Evolutionary conservation across 495 filamentous ascomycete species (phyloP).

Genomic region (Podospora pseudocomata): DNA sequence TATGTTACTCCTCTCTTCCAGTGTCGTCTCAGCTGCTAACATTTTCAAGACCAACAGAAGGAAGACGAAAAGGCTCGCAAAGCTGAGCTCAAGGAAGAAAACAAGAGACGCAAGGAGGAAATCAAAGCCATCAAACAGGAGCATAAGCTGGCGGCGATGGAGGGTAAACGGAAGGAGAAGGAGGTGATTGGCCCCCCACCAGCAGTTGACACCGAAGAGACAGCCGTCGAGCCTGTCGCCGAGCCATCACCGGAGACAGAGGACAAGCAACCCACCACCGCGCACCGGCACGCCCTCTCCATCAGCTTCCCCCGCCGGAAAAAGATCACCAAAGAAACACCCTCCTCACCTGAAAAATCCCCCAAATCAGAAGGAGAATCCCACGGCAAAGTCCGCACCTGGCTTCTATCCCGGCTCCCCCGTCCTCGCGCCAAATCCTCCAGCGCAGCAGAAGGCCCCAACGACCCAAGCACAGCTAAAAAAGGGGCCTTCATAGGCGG

Average conservation of each 20-base stretch:
- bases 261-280: slow-evolving; percentile 6
- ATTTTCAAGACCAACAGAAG: slow-evolving; percentile 45
- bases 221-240: background rate
- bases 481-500: slow-evolving; percentile 40
- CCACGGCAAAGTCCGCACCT: slow-evolving; percentile 49
- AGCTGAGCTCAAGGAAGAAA: slow-evolving; percentile 51
- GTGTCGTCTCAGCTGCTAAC: slow-evolving; percentile 17
- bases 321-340: slow-evolving; percentile 13
- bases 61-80: slow-evolving; percentile 45
- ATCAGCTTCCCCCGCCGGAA: slow-evolving; percentile 24
- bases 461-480: background rate
- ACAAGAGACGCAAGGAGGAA: slow-evolving; percentile 49
- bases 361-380: slow-evolving; percentile 13
- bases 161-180: slow-evolving; percentile 39
- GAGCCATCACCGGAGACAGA: slow-evolving; percentile 1
- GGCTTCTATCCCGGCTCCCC: slow-evolving; percentile 56
- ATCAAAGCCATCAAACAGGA: slow-evolving; percentile 48
- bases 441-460: slow-evolving; percentile 15
- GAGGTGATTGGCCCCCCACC: slow-evolving; percentile 10
- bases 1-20: slow-evolving; percentile 21
- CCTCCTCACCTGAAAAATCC: slow-evolving; percentile 5
- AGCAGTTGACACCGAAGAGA: background rate
- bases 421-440: slow-evolving; percentile 34
- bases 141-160: slow-evolving; percentile 45
- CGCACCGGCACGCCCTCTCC: slow-evolving; percentile 20